Evolutionary conservation across 345 rosid species (phyloP), one percentile per base, ranked within the genome.

Genomic region (Sisymbrium irio): DNA sequence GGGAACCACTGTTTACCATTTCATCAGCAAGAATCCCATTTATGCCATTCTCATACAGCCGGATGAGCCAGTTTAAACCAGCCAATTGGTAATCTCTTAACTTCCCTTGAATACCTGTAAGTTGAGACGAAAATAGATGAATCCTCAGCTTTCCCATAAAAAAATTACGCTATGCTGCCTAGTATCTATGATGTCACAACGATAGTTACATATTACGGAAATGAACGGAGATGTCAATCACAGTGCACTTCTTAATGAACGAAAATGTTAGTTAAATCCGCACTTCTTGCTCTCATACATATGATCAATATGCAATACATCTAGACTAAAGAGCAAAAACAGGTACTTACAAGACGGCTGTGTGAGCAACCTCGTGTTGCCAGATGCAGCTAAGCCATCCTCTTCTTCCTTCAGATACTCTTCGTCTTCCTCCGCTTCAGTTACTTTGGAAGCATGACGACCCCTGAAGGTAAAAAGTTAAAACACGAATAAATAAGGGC

Each of bases 361-460:
- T 35, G 96, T 79, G 83, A 96, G 59, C 84, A 96, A 80, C 69
- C 99, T 79, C 0, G 99, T 95, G 83, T 83, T 92, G 72, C 97
- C 97, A 37, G 92, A 60, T 66, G 87, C 92, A 54, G 88, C 68
- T 69, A 89, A 77, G 67, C 90, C 91, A 80, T 79, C 99, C 82
- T 92, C 99, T 77, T 90, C 98, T 79, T 90, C 99, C 87, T 96
- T 96, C 6, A 96, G 78, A 66, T 71, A 96, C 77, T 96, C 99
- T 82, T 96, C 99, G 75, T 96, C 99, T 82, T 96, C 99, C 83
- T 95, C 99, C 84, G 92, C 98, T 81, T 95, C 99, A 17, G 99
- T 96, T 20, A 96, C 3, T 79, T 95, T 95, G 30, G 99, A 95
- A 32, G 97, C 97, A 87, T 95, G 99, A 3, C 98, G 94, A 64